phyloP scores from a whole-genome alignment of 352 stramenopile species.

The Hyaloperonospora arabidopsidis region DNA sequence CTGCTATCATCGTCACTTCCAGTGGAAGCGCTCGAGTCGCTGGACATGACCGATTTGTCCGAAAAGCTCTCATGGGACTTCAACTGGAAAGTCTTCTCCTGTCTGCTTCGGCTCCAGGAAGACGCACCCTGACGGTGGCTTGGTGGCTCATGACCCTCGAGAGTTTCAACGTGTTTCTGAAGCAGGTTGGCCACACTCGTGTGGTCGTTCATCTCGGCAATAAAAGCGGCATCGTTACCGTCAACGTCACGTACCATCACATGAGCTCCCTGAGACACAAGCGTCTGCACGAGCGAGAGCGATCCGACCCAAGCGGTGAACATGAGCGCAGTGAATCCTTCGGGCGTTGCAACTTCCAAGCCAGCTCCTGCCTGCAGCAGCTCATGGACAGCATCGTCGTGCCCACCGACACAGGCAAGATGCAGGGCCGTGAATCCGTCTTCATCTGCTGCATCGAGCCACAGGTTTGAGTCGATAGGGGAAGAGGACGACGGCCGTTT shows the following conservation, averaged over 20 bases:
- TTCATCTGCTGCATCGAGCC: constrained; percentile 34
- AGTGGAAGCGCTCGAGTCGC: constrained; percentile 21
- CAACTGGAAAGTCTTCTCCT: constrained; percentile 11
- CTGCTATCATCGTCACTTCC: constrained; percentile 19
- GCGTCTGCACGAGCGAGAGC: constrained; percentile 31
- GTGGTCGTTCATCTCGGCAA: constrained; percentile 45
- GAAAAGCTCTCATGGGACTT: constrained; percentile 18
- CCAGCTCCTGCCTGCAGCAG: constrained; percentile 36
- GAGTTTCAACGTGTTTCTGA: constrained; percentile 22
- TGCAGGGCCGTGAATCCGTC: constrained; percentile 60
- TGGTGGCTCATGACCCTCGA: constrained; percentile 14
- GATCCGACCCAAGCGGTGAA: constrained; percentile 43
- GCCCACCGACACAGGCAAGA: constrained; percentile 43
- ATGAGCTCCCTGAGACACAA: constrained; percentile 32
- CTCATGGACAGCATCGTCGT: constrained; percentile 37
- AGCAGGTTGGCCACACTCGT: constrained; percentile 37
- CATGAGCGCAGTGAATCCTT: constrained; percentile 52
- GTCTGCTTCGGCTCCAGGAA: constrained; percentile 18
- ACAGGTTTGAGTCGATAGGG: constrained; percentile 8
- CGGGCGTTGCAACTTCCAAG: constrained; percentile 37
- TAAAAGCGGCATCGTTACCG: constrained; percentile 42
- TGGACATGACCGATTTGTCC: constrained; percentile 21
- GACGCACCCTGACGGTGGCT: constrained; percentile 16
- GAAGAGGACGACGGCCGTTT: constrained; percentile 20
- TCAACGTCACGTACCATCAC: constrained; percentile 38